Conservation (phyloP, 2,329 filamentous ascomycete genomes). For the Chaetomiaceae sp. region DNA sequence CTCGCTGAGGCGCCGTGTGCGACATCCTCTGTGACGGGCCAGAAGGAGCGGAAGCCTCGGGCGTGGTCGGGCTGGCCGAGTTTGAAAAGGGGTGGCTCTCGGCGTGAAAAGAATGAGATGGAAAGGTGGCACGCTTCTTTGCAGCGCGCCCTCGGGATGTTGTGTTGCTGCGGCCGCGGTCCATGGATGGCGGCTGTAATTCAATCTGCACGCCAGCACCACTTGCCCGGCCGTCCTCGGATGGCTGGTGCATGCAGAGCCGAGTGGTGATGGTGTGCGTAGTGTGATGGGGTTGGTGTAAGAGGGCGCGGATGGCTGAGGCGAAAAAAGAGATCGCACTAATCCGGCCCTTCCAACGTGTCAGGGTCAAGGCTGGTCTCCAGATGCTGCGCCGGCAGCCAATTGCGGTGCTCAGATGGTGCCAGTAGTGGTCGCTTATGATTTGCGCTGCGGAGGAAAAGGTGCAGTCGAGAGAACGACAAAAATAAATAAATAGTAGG, state of each 20-base stretch:
- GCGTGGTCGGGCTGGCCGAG: conserved; percentile 11
- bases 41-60: conserved; percentile 2
- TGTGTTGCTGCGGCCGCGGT: conserved; percentile 22
- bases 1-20: conserved; percentile 17
- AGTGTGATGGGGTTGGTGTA: conserved; percentile 9
- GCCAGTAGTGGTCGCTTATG: conserved; percentile 1
- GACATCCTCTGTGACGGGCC: conserved; percentile 4
- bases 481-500: not conserved
- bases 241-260: conserved; percentile 4
- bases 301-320: conserved; percentile 15
- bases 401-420: not conserved
- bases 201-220: conserved; percentile 18
- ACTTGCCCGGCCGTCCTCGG: conserved; percentile 2
- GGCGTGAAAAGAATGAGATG: conserved; percentile 9
- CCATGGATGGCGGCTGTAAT: conserved; percentile 22
- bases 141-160: conserved; percentile 23
- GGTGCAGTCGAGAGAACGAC: not conserved
- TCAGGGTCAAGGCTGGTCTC: conserved; percentile 26
- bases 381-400: conserved; percentile 13
- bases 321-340: conserved; percentile 28
- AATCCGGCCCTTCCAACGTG: conserved; percentile 26
- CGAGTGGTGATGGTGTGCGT: conserved; percentile 4
- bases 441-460: not conserved
- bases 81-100: conserved; percentile 9
- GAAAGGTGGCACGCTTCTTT: conserved; percentile 22